Percentiles rank a stretch among this genome's conserved stretches.
These are phyloP conservation scores for Scleromitrula shiraiana DNA, from an alignment of 2,329 filamentous ascomycete genomes.

Conservation along the genomic window DNA sequence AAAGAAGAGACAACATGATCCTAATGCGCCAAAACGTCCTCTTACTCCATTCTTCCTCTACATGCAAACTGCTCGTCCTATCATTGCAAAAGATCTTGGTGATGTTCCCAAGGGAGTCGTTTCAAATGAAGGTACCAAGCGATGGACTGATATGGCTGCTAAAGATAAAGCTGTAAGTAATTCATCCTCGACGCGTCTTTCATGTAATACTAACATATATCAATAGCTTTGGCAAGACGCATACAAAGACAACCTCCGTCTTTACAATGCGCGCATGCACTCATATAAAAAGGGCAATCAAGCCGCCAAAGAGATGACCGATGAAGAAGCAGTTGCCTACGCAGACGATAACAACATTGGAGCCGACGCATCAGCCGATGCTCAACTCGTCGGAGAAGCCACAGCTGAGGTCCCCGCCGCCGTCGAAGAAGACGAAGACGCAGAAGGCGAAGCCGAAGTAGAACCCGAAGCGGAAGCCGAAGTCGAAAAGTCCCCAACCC, in stretches of 20 bases:
- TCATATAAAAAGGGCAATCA: slow-evolving; percentile 55
- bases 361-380: slow-evolving; percentile 33
- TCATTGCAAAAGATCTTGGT: slow-evolving; percentile 73
- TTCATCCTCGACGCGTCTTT: background rate
- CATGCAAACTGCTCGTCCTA: slow-evolving; percentile 77
- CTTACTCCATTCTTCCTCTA: slow-evolving; percentile 93
- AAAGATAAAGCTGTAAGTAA: slow-evolving; percentile 55
- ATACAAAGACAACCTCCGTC: slow-evolving; percentile 58
- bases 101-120: slow-evolving; percentile 78
- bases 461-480: slow-evolving; percentile 30
- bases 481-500: slow-evolving; percentile 37
- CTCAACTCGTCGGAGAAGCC: slow-evolving; percentile 45
- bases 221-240: slow-evolving; percentile 49
- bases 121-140: slow-evolving; percentile 74
- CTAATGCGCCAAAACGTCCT: slow-evolving; percentile 89
- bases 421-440: slow-evolving; percentile 22
- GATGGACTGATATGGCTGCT: slow-evolving; percentile 73
- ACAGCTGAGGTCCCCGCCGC: slow-evolving; percentile 14
- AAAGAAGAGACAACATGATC: slow-evolving; percentile 80
- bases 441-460: slow-evolving; percentile 37
- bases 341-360: slow-evolving; percentile 52
- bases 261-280: slow-evolving; percentile 58
- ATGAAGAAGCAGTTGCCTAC: slow-evolving; percentile 52
- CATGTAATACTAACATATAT: background rate
- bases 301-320: slow-evolving; percentile 51